Conservation (phyloP, 192 early-diverging fungal species). For the Coemansia sp. region DNA sequence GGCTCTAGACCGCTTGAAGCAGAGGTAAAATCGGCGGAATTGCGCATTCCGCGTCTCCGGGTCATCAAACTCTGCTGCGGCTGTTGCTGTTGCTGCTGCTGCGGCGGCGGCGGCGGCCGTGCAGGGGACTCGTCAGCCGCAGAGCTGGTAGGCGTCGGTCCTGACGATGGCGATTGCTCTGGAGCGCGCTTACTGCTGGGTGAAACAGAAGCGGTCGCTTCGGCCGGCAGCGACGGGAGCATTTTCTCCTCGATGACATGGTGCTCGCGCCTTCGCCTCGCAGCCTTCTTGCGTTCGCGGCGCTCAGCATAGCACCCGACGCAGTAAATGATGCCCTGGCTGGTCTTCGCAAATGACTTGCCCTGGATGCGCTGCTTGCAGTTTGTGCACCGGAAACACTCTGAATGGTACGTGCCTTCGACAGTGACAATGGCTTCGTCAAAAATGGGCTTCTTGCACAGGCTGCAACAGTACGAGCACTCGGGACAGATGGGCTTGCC, state of each 20-base stretch:
- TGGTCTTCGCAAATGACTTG: slow-evolving; percentile 77
- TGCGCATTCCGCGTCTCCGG: slow-evolving; percentile 28
- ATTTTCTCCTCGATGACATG: slow-evolving; percentile 48
- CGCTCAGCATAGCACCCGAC: slow-evolving; percentile 70
- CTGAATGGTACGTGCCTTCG: slow-evolving; percentile 76
- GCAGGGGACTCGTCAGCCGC: neutral
- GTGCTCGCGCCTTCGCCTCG: slow-evolving; percentile 54
- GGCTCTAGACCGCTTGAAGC: neutral
- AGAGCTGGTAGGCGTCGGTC: neutral
- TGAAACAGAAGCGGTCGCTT: slow-evolving; percentile 15
- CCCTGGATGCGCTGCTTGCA: slow-evolving; percentile 75
- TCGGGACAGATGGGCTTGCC: slow-evolving; percentile 84
- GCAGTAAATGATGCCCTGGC: slow-evolving; percentile 74
- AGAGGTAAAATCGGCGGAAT: slow-evolving; percentile 20
- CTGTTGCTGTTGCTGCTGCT: neutral
- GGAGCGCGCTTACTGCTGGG: slow-evolving; percentile 2
- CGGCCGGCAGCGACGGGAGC: slow-evolving; percentile 47
- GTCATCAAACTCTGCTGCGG: slow-evolving; percentile 7
- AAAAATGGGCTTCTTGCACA: slow-evolving; percentile 70
- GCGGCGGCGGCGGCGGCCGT: neutral
- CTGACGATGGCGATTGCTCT: neutral
- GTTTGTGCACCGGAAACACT: slow-evolving; percentile 76
- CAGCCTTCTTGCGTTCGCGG: slow-evolving; percentile 64
- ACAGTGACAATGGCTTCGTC: slow-evolving; percentile 87
- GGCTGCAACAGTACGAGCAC: slow-evolving; percentile 74